phyloP scores from a whole-genome alignment of 495 filamentous ascomycete species.

The Talaromyces nanjingensis region DNA sequence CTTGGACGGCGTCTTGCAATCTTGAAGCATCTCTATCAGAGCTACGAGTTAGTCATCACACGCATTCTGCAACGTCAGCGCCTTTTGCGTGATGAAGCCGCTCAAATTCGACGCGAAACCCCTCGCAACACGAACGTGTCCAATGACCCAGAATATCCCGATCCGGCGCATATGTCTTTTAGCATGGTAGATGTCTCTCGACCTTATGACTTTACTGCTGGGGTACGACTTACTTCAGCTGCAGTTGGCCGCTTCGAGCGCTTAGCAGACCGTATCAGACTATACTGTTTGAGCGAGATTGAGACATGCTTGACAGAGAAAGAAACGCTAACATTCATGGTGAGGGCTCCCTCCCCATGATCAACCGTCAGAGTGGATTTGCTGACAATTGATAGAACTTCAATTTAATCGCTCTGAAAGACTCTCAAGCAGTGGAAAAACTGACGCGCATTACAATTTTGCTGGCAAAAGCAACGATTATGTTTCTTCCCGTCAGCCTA shows the following conservation, averaged over 20 bases:
- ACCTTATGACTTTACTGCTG: constrained; percentile 33
- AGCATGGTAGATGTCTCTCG: constrained; percentile 17
- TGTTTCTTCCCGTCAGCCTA: constrained; percentile 78
- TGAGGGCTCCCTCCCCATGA: constrained; percentile 19
- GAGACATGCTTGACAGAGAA: constrained; percentile 74
- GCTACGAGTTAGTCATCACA: constrained; percentile 70
- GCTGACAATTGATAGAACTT: constrained; percentile 55
- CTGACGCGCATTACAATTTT: constrained; percentile 75
- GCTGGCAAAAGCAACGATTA: constrained; percentile 74
- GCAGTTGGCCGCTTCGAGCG: constrained; percentile 71
- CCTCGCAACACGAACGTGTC: constrained; percentile 18
- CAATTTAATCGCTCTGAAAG: constrained; percentile 79
- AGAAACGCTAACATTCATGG: constrained; percentile 65
- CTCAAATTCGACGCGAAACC: constrained; percentile 12
- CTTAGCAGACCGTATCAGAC: constrained; percentile 64
- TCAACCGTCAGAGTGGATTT: neutral
- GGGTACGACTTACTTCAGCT: constrained; percentile 53
- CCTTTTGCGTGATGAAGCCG: constrained; percentile 29
- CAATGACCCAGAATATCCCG: constrained; percentile 22
- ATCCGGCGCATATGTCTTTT: constrained; percentile 22
- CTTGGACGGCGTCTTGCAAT: constrained; percentile 60
- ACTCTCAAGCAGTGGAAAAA: constrained; percentile 70
- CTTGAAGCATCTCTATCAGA: constrained; percentile 69
- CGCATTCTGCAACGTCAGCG: constrained; percentile 56
- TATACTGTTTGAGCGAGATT: constrained; percentile 76